Evolutionary conservation across 2,329 filamentous ascomycete genomes (phyloP).

Genomic region (Plectosphaerella plurivora): DNA sequence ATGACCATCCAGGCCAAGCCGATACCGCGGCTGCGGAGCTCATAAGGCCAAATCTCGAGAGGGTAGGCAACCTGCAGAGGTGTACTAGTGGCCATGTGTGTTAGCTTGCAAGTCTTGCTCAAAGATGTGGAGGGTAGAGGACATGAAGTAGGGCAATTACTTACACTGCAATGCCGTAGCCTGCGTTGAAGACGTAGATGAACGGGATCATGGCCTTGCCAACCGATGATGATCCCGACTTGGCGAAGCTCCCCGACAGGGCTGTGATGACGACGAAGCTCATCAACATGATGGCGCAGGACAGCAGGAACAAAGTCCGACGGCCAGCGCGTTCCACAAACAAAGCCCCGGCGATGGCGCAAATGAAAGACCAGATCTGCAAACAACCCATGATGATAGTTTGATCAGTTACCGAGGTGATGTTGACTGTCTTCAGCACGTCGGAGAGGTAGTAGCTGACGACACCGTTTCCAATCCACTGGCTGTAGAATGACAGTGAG

Average conservation of each 20-base stretch:
- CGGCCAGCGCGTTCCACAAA: constrained; percentile 3
- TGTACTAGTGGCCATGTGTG: no score
- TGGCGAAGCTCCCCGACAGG: constrained; percentile 9
- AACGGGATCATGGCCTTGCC: constrained; percentile 26
- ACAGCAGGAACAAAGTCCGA: constrained; percentile 4
- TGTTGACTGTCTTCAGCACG: constrained; percentile 20
- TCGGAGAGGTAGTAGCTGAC: constrained; percentile 17
- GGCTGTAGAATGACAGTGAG: constrained; percentile 24
- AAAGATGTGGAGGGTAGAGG: neutral
- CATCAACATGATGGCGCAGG: constrained; percentile 5
- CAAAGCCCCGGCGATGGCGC: constrained; percentile 6
- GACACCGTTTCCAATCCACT: constrained; percentile 28
- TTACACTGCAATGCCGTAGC: neutral
- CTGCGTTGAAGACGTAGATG: constrained; percentile 23
- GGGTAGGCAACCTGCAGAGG: constrained; percentile 8
- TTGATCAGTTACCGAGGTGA: constrained; percentile 28
- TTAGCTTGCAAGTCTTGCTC: no score
- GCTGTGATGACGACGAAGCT: constrained; percentile 8
- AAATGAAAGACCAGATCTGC: constrained; percentile 8
- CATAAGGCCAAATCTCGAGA: constrained; percentile 9
- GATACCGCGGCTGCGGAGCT: constrained; percentile 6
- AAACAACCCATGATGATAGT: constrained; percentile 23
- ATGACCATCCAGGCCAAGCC: constrained; percentile 7
- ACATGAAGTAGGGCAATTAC: neutral
- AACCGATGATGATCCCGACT: constrained; percentile 13